Conservation (phyloP, 306 rosid genomes). For the Alnus rubra region DNA sequence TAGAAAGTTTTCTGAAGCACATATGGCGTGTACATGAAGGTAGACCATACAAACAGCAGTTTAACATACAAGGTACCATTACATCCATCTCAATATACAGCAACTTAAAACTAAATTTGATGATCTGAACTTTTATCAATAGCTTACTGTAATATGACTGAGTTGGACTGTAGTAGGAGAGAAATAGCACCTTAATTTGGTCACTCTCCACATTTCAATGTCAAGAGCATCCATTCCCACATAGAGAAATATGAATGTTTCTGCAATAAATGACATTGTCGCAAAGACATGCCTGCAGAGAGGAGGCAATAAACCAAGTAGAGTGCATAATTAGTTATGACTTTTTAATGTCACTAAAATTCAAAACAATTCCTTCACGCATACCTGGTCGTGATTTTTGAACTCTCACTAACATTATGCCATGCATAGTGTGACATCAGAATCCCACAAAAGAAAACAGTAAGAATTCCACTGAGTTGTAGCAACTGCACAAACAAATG, state of each 20-base stretch:
- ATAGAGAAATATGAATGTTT: constrained; percentile 84
- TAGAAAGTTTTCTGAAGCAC: not conserved
- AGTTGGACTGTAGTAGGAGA: constrained; percentile 6
- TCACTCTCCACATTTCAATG: constrained; percentile 82
- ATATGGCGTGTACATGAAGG: not conserved
- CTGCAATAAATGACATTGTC: constrained; percentile 84
- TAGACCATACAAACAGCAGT: not conserved
- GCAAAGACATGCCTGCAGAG: constrained; percentile 76
- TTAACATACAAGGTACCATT: not conserved
- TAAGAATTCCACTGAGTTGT: constrained; percentile 90
- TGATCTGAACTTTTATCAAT: not conserved
- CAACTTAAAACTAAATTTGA: not conserved
- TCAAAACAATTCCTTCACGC: constrained; percentile 4
- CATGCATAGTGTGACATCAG: constrained; percentile 91
- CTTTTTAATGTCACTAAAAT: constrained; percentile 14
- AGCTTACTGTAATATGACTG: not conserved
- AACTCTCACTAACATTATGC: constrained; percentile 69
- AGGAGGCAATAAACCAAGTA: constrained; percentile 10
- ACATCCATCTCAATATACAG: not conserved
- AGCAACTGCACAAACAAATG: constrained; percentile 50
- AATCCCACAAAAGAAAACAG: constrained; percentile 93
- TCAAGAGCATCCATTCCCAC: constrained; percentile 98
- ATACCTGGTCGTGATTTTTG: constrained; percentile 84
- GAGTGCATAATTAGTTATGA: not conserved
- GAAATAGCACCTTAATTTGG: constrained; percentile 57